Evolutionary conservation across 2,329 filamentous ascomycete species (phyloP), one percentile per base, ranked within the genome.

Genomic region (Exophiala spinifera): DNA sequence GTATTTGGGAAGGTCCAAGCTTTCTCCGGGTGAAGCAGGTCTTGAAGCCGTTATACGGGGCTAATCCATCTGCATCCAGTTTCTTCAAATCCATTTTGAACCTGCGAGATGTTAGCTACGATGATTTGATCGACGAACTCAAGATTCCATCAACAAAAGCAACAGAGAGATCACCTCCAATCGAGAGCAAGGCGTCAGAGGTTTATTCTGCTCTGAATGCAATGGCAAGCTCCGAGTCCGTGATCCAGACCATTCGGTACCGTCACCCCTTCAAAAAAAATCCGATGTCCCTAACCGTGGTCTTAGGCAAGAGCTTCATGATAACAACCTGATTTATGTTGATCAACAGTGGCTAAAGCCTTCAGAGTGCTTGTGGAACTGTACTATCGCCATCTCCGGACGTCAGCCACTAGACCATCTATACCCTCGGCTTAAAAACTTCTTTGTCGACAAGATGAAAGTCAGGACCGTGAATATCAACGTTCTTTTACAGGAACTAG

Each of bases 341-440:
- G 28, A 25, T 23, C 23, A 28, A 53, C 37, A 34, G 25, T 56
- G 53, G 56, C 33, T 44, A 21, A 58, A 51, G 23, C 28, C 52
- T 23, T 51, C 50, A 20, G 42, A 55, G 33, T 58, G 56, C 34
- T 44, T 58, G 17, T 58, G 52, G 56, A 54, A 58, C 33, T 50
- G 43, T 19, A 49, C 47, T 11, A 19, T 58, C 28, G 23, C 31
- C 11, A 49, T 58, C 20, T 47, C 48, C 21, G 36, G 49, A 10
- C 48, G 44, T 28, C 15, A 44, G 19, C 56, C 56, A 25, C 49
- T 58, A 15, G 52, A 51, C 11, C 43, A 40, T 4, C 17, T 34
- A 31, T 58, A 55, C 28, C 56, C 52, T 19, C 3, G 31, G 25
- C 52, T 58, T 13, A 37, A 42, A 34, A 43, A 58, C n/a, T 55